A percentile compares a stretch with the other conserved stretches of the same genome.
Conservation (phyloP, 202 grass and related monocot species). For the Hordeum pubiflorum region DNA sequence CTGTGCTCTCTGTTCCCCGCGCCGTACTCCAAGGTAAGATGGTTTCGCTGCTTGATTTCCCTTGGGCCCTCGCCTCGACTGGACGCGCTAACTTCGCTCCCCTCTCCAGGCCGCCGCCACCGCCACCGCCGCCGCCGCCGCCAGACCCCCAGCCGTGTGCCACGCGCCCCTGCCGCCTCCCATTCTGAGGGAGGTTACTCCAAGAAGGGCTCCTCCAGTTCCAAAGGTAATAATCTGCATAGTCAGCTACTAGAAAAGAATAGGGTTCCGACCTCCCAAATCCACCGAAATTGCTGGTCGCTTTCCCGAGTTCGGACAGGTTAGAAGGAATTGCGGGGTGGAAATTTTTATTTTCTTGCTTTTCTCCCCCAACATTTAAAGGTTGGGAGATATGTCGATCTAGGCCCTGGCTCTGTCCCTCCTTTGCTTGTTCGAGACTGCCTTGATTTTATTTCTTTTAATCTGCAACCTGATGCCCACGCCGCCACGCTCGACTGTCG, state of each 20-base stretch:
- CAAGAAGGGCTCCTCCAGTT: neutral
- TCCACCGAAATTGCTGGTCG: neutral
- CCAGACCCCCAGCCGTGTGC: neutral
- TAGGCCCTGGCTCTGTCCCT: neutral
- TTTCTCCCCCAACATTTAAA: neutral
- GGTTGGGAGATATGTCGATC: neutral
- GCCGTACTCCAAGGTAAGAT: conserved; percentile 1
- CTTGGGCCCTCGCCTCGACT: neutral
- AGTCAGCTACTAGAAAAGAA: neutral
- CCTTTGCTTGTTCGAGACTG: neutral
- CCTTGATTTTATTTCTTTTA: neutral
- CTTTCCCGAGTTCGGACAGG: neutral
- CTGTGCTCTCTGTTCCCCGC: neutral
- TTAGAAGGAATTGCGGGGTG: neutral
- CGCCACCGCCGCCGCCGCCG: neutral
- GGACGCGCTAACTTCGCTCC: neutral
- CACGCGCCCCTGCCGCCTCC: neutral
- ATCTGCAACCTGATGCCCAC: neutral
- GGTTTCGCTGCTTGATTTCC: neutral
- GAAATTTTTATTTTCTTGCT: neutral
- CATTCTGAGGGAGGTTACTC: neutral
- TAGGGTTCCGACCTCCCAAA: neutral
- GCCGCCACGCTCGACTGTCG: neutral
- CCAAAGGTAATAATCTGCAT: neutral
- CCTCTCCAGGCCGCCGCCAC: neutral